phyloP scores from a whole-genome alignment of 2,329 filamentous ascomycete genomes.

The Beauveria rudraprayagi region DNA sequence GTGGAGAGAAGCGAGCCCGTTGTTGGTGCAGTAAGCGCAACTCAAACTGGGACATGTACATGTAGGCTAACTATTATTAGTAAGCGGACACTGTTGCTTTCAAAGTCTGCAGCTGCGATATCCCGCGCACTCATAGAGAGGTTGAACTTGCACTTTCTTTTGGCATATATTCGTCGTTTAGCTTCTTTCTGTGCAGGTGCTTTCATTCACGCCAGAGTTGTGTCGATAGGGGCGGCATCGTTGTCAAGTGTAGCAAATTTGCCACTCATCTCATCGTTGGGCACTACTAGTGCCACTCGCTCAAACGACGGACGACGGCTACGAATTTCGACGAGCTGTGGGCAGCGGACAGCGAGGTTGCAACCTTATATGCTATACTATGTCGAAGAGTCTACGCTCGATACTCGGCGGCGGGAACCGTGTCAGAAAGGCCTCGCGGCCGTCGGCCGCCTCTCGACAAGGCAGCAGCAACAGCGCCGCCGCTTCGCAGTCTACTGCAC shows the following conservation, averaged over 20 bases:
- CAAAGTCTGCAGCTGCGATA: background rate
- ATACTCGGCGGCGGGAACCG: slow-evolving; percentile 30
- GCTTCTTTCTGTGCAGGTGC: too few relatives aligned
- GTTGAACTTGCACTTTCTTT: background rate
- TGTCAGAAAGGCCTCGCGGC: slow-evolving; percentile 24
- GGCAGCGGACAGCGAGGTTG: background rate
- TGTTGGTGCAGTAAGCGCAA: background rate
- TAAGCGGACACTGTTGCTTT: slow-evolving; percentile 3
- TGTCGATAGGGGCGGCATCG: background rate
- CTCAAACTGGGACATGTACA: background rate
- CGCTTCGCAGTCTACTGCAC: too few relatives aligned
- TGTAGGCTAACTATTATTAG: background rate
- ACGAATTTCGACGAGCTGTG: too few relatives aligned
- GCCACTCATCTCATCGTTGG: background rate
- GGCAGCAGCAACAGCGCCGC: background rate
- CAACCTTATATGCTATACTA: slow-evolving; percentile 13
- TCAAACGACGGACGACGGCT: too few relatives aligned
- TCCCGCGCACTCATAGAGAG: background rate
- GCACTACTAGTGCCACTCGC: background rate
- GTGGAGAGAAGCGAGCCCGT: too few relatives aligned
- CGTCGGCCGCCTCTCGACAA: slow-evolving; percentile 10
- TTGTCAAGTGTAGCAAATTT: background rate
- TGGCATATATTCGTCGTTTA: background rate
- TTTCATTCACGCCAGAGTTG: background rate
- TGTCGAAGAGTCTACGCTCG: slow-evolving; percentile 28